Percentiles rank a stretch among this genome's conserved stretches.
Conservation (phyloP, 179 eudicot species). For the Spergularia azorica region DNA sequence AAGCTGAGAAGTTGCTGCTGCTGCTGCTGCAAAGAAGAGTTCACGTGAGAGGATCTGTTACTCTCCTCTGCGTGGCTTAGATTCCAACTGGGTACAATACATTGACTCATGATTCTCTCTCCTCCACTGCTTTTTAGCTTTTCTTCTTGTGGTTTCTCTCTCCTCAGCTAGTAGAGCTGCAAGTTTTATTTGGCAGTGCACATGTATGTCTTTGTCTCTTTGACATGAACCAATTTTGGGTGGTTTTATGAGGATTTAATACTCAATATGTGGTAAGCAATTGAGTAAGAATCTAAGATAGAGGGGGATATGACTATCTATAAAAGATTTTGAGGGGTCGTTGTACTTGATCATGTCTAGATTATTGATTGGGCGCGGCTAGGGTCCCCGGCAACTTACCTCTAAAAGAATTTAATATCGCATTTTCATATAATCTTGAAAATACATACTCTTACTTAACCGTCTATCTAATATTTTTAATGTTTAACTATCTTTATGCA, state of each 20-base stretch:
- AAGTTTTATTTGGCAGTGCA: slow-evolving; percentile 31
- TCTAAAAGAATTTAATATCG: too few relatives aligned
- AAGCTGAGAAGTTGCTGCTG: slow-evolving; percentile 30
- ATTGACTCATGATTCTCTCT: slow-evolving; percentile 39
- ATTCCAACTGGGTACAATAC: slow-evolving; percentile 49
- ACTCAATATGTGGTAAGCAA: slow-evolving; percentile 41
- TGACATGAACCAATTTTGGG: slow-evolving; percentile 11
- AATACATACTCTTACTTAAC: too few relatives aligned
- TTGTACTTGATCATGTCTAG: slow-evolving; percentile 7
- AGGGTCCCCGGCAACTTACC: slow-evolving; percentile 10
- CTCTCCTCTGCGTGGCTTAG: slow-evolving; percentile 42
- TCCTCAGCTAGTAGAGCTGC: slow-evolving; percentile 16
- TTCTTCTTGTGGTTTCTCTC: not conserved
- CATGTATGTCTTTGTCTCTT: slow-evolving; percentile 32
- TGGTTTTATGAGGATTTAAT: slow-evolving; percentile 24
- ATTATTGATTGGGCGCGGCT: slow-evolving; percentile 20
- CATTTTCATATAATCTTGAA: too few relatives aligned
- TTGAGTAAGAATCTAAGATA: slow-evolving; percentile 23
- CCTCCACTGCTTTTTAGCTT: slow-evolving; percentile 21
- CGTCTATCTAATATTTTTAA: too few relatives aligned
- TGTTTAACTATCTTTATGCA: too few relatives aligned
- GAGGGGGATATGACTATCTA: slow-evolving; percentile 15
- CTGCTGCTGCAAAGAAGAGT: slow-evolving; percentile 25
- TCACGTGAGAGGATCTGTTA: slow-evolving; percentile 57
- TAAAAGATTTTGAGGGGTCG: slow-evolving; percentile 17